phyloP scores from a whole-genome alignment of 2,329 filamentous ascomycete species.

The Chaetomiaceae sp. region DNA sequence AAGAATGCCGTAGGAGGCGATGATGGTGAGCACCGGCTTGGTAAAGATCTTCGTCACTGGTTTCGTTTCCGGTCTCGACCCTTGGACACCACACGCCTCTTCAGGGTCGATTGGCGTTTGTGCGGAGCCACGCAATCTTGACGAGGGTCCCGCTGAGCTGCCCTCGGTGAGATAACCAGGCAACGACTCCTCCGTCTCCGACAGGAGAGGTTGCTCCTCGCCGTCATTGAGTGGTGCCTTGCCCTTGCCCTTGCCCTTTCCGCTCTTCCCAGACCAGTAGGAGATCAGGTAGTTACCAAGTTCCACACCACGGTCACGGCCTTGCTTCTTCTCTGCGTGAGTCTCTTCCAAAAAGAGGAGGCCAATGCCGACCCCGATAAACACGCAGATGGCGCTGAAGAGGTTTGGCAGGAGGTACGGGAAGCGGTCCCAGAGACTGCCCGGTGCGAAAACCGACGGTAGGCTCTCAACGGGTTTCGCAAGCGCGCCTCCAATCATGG shows the following conservation, averaged over 20 bases:
- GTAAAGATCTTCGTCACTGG: slow-evolving; percentile 62
- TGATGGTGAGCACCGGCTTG: slow-evolving; percentile 78
- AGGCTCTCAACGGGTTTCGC: slow-evolving; percentile 83
- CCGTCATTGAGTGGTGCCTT: slow-evolving; percentile 32
- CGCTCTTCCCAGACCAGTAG: slow-evolving; percentile 38
- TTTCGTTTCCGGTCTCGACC: slow-evolving; percentile 16
- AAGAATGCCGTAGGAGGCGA: slow-evolving; percentile 84
- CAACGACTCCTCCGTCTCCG: slow-evolving; percentile 57
- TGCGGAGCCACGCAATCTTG: slow-evolving; percentile 31
- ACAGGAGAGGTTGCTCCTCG: slow-evolving; percentile 32
- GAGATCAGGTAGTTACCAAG: slow-evolving; percentile 66
- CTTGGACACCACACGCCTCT: slow-evolving; percentile 18
- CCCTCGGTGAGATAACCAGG: slow-evolving; percentile 65
- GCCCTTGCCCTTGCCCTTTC: slow-evolving; percentile 33
- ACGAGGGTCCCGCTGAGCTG: slow-evolving; percentile 46
- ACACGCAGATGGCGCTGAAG: slow-evolving; percentile 77
- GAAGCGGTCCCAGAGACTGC: slow-evolving; percentile 76
- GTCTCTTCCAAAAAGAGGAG: slow-evolving; percentile 92
- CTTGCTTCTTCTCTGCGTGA: slow-evolving; percentile 73
- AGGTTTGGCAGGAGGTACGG: slow-evolving; percentile 90
- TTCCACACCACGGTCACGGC: slow-evolving; percentile 71
- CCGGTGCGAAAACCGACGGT: slow-evolving; percentile 65
- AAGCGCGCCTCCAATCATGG: slow-evolving; percentile 83
- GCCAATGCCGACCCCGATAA: slow-evolving; percentile 71
- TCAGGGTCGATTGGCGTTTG: slow-evolving; percentile 37